Percentiles rank a stretch among this genome's conserved stretches.
phyloP scores from a whole-genome alignment of 352 stramenopile genomes.

The Globisporangium acanthophoron region DNA sequence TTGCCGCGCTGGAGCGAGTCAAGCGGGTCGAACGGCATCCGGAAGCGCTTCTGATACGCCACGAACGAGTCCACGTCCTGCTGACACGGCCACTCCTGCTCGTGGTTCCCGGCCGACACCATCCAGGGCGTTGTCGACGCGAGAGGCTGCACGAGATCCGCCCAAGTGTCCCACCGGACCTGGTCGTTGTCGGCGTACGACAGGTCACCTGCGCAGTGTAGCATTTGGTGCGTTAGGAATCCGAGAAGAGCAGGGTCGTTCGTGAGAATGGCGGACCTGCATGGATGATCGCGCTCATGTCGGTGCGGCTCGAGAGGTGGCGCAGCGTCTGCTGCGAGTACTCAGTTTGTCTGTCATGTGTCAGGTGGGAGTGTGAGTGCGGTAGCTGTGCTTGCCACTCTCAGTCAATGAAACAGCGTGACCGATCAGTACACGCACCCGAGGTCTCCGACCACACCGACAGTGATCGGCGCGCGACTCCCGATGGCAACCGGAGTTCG shows the following conservation, averaged over 20 bases:
- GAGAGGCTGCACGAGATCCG: slow-evolving; percentile 75
- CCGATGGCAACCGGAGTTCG: slow-evolving; percentile 42
- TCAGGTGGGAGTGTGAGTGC: background rate
- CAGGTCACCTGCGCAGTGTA: slow-evolving; percentile 50
- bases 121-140: slow-evolving; percentile 71
- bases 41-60: slow-evolving; percentile 83
- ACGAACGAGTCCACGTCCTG: slow-evolving; percentile 63
- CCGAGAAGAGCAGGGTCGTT: background rate
- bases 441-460: slow-evolving; percentile 88
- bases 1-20: slow-evolving; percentile 62
- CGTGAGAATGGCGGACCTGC: slow-evolving; percentile 25
- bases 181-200: slow-evolving; percentile 88
- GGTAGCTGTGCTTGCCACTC: background rate
- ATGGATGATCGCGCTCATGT: slow-evolving; percentile 60
- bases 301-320: slow-evolving; percentile 40
- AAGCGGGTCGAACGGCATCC: slow-evolving; percentile 73
- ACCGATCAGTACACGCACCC: slow-evolving; percentile 29
- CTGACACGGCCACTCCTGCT: slow-evolving; percentile 72
- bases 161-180: slow-evolving; percentile 87
- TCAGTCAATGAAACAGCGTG: background rate
- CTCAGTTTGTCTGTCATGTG: slow-evolving; percentile 59
- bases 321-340: slow-evolving; percentile 83
- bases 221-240: background rate
- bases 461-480: slow-evolving; percentile 46
- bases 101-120: slow-evolving; percentile 83